Evolutionary conservation across 2,329 filamentous ascomycete genomes (phyloP).

Genomic region (Cladosporium sp.): DNA sequence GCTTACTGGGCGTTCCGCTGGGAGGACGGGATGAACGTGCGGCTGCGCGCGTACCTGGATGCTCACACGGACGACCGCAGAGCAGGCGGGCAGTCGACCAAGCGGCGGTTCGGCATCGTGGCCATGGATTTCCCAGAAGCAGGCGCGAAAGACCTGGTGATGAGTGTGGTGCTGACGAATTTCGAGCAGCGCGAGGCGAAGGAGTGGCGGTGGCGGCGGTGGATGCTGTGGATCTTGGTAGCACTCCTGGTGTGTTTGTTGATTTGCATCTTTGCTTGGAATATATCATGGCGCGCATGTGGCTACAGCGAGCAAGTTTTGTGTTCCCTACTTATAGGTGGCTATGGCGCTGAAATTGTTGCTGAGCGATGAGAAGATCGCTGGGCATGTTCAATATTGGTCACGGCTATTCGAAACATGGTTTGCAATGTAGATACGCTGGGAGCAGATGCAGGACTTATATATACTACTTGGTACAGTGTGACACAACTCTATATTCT

Average conservation of each 20-base stretch:
- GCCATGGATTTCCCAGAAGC: slow-evolving; percentile 40
- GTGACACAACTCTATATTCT: neutral
- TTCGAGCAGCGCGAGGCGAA: slow-evolving; percentile 24
- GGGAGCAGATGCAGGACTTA: neutral
- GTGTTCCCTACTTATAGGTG: neutral
- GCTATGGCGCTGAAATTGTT: neutral
- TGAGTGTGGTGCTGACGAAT: slow-evolving; percentile 45
- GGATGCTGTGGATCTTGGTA: neutral
- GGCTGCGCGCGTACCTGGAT: slow-evolving; percentile 37
- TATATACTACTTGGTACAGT: neutral
- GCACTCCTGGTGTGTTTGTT: neutral
- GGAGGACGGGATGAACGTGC: slow-evolving; percentile 47
- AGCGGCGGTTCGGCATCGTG: slow-evolving; percentile 37
- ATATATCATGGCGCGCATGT: neutral
- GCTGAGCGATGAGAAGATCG: neutral
- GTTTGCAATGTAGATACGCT: neutral
- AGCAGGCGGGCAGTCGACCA: slow-evolving; percentile 22
- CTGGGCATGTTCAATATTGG: neutral
- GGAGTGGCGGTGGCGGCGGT: neutral
- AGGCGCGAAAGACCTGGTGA: slow-evolving; percentile 44
- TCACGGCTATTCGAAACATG: neutral
- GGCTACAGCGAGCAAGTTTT: neutral
- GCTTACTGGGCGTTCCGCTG: slow-evolving; percentile 45
- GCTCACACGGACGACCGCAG: slow-evolving; percentile 7
- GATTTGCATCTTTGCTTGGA: neutral